These are phyloP conservation scores for Beta lomatogona DNA, from an alignment of 179 eudicot species.

Conservation along the genomic window DNA sequence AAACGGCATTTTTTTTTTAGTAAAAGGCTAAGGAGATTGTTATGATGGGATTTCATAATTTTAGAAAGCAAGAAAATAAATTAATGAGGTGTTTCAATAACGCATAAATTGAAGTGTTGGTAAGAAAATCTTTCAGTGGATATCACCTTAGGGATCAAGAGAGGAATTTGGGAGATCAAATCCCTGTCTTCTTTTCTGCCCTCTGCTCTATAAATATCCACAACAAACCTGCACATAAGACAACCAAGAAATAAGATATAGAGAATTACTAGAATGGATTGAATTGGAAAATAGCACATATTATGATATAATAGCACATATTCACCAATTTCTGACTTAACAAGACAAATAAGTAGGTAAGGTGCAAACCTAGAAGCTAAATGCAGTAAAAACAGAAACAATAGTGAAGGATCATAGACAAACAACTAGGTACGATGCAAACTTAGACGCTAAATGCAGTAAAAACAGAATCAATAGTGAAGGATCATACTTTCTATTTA, in stretches of 20 bases:
- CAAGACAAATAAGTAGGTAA: too few species aligned
- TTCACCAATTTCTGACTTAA: neutral
- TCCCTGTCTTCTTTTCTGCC: constrained; percentile 43
- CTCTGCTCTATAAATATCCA: constrained; percentile 49
- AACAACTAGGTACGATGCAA: neutral
- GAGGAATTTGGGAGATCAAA: constrained; percentile 50
- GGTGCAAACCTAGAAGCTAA: neutral
- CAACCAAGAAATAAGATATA: neutral
- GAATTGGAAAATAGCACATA: neutral
- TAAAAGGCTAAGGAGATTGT: neutral
- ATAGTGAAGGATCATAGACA: constrained; percentile 26
- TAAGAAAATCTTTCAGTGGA: neutral
- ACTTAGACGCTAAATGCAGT: neutral
- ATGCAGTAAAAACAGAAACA: neutral
- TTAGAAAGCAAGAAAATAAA: neutral
- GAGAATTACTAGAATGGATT: neutral
- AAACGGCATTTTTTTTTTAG: neutral
- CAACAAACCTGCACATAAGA: constrained; percentile 51
- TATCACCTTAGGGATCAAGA: constrained; percentile 60
- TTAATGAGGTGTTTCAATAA: neutral
- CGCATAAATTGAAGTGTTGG: neutral
- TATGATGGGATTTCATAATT: neutral
- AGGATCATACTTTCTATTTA: constrained; percentile 64
- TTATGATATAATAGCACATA: neutral
- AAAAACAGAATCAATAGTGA: neutral